Evolutionary conservation across 1,284 basidiomycete genomes (phyloP).

Genomic region (Boletus semigastroideus): DNA sequence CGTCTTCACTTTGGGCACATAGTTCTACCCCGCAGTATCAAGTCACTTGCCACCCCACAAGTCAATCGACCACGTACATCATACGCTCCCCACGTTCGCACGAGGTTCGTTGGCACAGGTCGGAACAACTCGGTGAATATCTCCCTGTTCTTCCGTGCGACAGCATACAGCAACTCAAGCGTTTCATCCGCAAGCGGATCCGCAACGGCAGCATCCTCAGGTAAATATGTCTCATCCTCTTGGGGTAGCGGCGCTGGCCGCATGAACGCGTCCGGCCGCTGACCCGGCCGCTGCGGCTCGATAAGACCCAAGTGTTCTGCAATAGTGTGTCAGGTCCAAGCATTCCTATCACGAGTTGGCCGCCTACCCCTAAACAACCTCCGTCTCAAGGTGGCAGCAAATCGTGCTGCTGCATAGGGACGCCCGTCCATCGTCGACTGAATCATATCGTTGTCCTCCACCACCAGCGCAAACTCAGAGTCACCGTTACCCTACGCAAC

Average conservation of each 20-base stretch:
- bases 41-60: slow-evolving; percentile 2
- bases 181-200: slow-evolving; percentile 75
- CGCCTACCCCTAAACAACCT: slow-evolving; percentile 68
- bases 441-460: slow-evolving; percentile 84
- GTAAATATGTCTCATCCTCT: slow-evolving; percentile 58
- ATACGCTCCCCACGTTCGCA: slow-evolving; percentile 77
- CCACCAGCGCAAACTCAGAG: slow-evolving; percentile 88
- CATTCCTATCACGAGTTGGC: neutral
- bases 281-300: slow-evolving; percentile 52
- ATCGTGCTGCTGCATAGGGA: slow-evolving; percentile 65
- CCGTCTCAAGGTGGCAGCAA: slow-evolving; percentile 76
- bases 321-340: slow-evolving; percentile 6
- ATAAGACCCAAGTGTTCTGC: slow-evolving; percentile 87
- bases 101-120: slow-evolving; percentile 78
- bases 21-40: slow-evolving; percentile 47
- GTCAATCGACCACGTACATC: slow-evolving; percentile 47
- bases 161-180: slow-evolving; percentile 64
- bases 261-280: slow-evolving; percentile 66
- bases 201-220: slow-evolving; percentile 69
- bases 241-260: slow-evolving; percentile 70
- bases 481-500: slow-evolving; percentile 76
- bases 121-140: slow-evolving; percentile 83
- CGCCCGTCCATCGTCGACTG: slow-evolving; percentile 78
- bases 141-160: slow-evolving; percentile 77
- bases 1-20: slow-evolving; percentile 72